Evolutionary conservation across 2,329 filamentous ascomycete species (phyloP).

Genomic region (Fusarium paranaense): DNA sequence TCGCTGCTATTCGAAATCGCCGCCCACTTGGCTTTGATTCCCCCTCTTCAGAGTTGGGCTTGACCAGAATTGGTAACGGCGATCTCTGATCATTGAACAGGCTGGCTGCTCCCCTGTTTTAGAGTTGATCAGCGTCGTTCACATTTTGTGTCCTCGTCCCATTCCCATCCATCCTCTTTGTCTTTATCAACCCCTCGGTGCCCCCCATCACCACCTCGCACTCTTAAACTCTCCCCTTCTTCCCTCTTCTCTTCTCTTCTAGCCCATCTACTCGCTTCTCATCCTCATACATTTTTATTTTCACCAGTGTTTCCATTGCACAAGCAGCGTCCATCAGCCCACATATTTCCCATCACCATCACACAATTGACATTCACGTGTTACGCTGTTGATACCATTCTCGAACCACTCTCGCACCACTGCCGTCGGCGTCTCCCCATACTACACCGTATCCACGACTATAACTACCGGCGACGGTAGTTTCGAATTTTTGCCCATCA

Average conservation of each 20-base stretch:
- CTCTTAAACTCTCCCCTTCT: constrained; percentile 20
- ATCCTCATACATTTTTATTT: constrained; percentile 16
- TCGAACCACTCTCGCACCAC: constrained; percentile 47
- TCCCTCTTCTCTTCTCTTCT: constrained; percentile 9
- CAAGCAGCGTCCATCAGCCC: constrained; percentile 33
- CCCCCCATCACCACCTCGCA: constrained; percentile 19
- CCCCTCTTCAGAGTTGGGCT: constrained; percentile 30
- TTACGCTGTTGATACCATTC: constrained; percentile 35
- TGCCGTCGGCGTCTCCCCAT: constrained; percentile 37
- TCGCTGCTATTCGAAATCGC: constrained; percentile 33
- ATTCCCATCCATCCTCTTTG: constrained; percentile 28
- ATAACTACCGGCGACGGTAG: constrained; percentile 42
- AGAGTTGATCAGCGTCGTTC: constrained; percentile 44
- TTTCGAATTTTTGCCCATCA: constrained; percentile 37
- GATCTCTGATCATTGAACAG: constrained; percentile 42
- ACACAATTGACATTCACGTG: constrained; percentile 41
- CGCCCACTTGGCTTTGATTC: constrained; percentile 27
- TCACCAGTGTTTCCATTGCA: constrained; percentile 7
- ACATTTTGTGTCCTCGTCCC: constrained; percentile 29
- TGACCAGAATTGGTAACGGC: constrained; percentile 44
- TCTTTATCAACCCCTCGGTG: constrained; percentile 41
- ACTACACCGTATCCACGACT: constrained; percentile 39
- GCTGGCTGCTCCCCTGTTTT: constrained; percentile 40
- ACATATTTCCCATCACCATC: constrained; percentile 30
- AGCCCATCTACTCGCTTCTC: constrained; percentile 22